Evolutionary conservation across 495 filamentous ascomycete species (phyloP), one percentile per base, ranked within the genome.

Genomic region (Penicillium paradoxum): DNA sequence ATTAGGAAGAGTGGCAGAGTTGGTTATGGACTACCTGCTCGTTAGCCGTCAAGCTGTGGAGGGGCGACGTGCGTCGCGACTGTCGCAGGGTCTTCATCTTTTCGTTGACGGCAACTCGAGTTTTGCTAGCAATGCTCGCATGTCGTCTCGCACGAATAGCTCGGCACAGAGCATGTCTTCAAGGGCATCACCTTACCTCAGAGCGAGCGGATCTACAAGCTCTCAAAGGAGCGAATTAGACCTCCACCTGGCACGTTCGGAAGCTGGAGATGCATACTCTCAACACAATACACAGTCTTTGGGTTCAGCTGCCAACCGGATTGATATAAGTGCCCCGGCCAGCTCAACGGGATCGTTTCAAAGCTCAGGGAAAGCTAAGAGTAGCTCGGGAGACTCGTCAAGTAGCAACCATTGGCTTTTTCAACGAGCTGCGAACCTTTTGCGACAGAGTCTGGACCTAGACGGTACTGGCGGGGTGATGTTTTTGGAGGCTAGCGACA

Each of bases 1-100:
- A 24, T 46, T 71, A 9, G 63, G 63, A 6, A 63, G 53, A 19
- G 73, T 84, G 53, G 75, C 81, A 0, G 48, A 61, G 25, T 75
- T 76, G 5, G 65, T 83, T 29, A 82, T 84, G 70, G 71, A 71
- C 19, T 76, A 84, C 51, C 67, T 87, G 40, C 76, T 81, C 47
- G 69, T 73, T 21, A 69, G 59, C 18, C 59, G 73, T 41, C 73
- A 74, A 21, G 72, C 73, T 1, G 67, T 74, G 32, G 74, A 79
- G 45, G 72, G 76, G 22, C 64, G 68, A 18, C 65, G 78, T 13
- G 73, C 72, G 8, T 72, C 76, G 55, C 72, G 76, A 38, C 76
- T 83, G 68, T 76, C 78, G 14, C 66, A 66, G 17, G 78, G 79
- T 10, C 59, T 84, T 22, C 79, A 78, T 22, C 71, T 68, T 21